Percentiles rank a stretch among this genome's conserved stretches.
phyloP scores from a whole-genome alignment of 257 asterid genomes.

The Coffea eugenioides region DNA sequence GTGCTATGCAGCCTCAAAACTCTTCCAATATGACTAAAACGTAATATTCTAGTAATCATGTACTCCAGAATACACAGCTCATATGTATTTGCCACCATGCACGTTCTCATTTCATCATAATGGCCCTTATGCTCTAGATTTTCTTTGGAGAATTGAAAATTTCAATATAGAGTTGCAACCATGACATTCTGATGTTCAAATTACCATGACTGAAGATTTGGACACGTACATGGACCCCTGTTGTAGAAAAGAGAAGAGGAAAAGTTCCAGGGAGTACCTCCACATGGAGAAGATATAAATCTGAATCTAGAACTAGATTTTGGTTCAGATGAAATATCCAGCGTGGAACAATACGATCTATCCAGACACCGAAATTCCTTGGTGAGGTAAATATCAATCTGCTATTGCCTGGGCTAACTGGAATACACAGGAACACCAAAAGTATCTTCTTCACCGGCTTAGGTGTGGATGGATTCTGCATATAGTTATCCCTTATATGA shows the following conservation, averaged over 20 bases:
- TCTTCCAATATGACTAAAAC: too few species aligned
- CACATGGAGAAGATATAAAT: constrained; percentile 78
- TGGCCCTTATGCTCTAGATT: not conserved
- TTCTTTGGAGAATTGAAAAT: not conserved
- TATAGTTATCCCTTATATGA: constrained; percentile 8
- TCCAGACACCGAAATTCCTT: constrained; percentile 71
- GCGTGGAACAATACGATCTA: constrained; percentile 56
- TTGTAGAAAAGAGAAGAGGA: not conserved
- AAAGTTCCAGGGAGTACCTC: constrained; percentile 45
- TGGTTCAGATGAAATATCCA: constrained; percentile 78
- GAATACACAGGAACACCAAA: constrained; percentile 65
- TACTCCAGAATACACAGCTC: not conserved
- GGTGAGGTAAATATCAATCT: constrained; percentile 66
- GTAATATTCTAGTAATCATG: not conserved
- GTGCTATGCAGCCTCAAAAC: not conserved
- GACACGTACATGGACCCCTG: not conserved
- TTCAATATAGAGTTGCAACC: not conserved
- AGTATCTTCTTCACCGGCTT: constrained; percentile 31
- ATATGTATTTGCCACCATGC: not conserved
- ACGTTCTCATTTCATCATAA: not conserved
- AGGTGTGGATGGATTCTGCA: constrained; percentile 43
- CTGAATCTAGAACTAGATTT: constrained; percentile 78
- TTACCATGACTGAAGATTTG: not conserved
- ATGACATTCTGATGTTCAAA: not conserved
- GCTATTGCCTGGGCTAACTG: constrained; percentile 88